Conservation (phyloP, 129 eudicot species). For the Flaveria brownii region DNA sequence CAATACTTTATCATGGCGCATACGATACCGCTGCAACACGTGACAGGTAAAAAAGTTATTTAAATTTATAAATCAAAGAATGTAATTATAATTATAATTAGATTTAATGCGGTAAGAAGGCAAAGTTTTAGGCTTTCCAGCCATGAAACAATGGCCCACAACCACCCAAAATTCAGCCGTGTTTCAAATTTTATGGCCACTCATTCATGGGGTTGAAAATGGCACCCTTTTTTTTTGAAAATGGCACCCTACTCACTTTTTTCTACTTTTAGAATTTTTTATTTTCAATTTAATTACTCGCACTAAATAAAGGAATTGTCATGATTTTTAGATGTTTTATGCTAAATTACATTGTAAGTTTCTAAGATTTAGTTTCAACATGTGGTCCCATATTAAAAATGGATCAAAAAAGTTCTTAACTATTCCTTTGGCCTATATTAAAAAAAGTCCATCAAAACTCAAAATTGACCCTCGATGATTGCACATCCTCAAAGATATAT, state of each 20-base stretch:
- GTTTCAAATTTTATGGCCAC: conserved; percentile 21
- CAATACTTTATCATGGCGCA: too few relatives aligned
- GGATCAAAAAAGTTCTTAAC: too few relatives aligned
- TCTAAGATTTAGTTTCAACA: too few relatives aligned
- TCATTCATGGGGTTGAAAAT: conserved; percentile 24
- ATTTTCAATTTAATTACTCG: not conserved
- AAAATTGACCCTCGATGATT: too few relatives aligned
- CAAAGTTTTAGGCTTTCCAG: conserved; percentile 21
- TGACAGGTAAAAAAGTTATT: too few relatives aligned
- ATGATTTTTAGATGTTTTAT: not conserved
- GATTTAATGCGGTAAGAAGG: conserved; percentile 3
- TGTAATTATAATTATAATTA: not conserved
- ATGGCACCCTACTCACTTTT: conserved; percentile 14
- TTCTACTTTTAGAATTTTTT: conserved; percentile 12
- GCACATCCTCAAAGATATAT: too few relatives aligned
- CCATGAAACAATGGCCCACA: conserved; percentile 11
- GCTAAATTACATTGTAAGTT: too few relatives aligned
- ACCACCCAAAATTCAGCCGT: conserved; percentile 23
- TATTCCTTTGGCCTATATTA: too few relatives aligned
- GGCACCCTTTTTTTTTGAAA: conserved; percentile 25
- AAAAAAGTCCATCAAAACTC: too few relatives aligned
- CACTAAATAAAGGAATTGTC: not conserved
- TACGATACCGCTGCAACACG: too few relatives aligned
- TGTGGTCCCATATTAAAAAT: too few relatives aligned
- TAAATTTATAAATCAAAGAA: too few relatives aligned